Conservation (phyloP, 495 filamentous ascomycete species). For the Penicillium parvum region DNA sequence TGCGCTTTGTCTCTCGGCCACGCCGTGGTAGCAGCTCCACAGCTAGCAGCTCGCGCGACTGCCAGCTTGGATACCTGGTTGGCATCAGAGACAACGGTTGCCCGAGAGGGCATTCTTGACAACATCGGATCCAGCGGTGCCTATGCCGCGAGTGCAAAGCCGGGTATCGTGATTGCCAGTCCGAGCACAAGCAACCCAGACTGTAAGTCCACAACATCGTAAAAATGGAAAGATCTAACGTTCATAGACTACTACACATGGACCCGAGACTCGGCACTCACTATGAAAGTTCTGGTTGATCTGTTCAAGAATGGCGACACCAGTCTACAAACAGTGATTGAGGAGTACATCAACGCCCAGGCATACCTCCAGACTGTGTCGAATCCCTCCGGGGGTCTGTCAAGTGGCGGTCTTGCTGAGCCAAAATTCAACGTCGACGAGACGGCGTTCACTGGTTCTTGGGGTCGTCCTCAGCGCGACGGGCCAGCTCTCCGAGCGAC, state of each 20-base stretch:
- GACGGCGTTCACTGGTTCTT: slow-evolving; percentile 56
- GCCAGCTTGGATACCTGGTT: slow-evolving; percentile 47
- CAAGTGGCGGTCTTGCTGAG: slow-evolving; percentile 44
- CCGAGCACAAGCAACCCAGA: slow-evolving; percentile 55
- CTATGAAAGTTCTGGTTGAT: slow-evolving; percentile 58
- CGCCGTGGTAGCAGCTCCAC: slow-evolving; percentile 19
- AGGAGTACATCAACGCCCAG: slow-evolving; percentile 53
- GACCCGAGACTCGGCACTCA: slow-evolving; percentile 67
- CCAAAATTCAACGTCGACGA: slow-evolving; percentile 53
- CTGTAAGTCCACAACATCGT: slow-evolving; percentile 50
- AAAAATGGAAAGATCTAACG: slow-evolving; percentile 14
- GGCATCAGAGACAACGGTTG: slow-evolving; percentile 45
- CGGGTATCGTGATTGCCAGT: slow-evolving; percentile 59
- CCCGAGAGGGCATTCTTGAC: slow-evolving; percentile 48
- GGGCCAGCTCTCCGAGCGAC: slow-evolving; percentile 67
- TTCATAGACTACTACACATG: slow-evolving; percentile 54
- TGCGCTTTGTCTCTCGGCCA: slow-evolving; percentile 23
- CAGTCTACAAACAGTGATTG: slow-evolving; percentile 49
- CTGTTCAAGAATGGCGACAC: slow-evolving; percentile 53
- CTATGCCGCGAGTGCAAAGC: slow-evolving; percentile 38
- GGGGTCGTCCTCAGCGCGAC: slow-evolving; percentile 70
- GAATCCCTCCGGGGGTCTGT: slow-evolving; percentile 55
- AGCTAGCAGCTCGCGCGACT: slow-evolving; percentile 17
- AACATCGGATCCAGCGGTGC: slow-evolving; percentile 58
- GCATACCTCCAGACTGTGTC: slow-evolving; percentile 57